These are phyloP conservation scores for Heterobasidion irregulare DNA, from an alignment of 1,284 basidiomycete genomes.

Conservation along the genomic window DNA sequence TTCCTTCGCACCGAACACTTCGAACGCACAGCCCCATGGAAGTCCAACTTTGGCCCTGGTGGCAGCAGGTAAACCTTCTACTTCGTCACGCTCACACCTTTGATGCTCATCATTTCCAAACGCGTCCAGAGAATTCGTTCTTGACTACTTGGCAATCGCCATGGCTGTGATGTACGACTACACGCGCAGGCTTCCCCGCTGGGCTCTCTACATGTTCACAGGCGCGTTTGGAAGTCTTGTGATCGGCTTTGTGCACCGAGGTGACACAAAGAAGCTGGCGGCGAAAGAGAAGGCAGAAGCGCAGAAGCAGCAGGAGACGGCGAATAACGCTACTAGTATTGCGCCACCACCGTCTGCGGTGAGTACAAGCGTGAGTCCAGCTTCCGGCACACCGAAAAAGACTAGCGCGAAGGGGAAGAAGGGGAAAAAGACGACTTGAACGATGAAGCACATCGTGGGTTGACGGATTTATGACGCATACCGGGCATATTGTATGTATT, in stretches of 20 bases:
- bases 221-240: conserved; percentile 51
- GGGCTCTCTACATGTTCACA: conserved; percentile 49
- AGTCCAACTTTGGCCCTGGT: conserved; percentile 55
- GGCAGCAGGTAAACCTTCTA: conserved; percentile 49
- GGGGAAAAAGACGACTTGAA: neutral
- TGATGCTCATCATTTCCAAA: neutral
- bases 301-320: neutral
- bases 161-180: conserved; percentile 44
- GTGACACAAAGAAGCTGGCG: conserved; percentile 6
- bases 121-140: conserved; percentile 49
- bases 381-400: neutral
- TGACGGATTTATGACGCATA: neutral
- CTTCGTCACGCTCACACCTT: neutral
- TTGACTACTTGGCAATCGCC: conserved; percentile 49
- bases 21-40: conserved; percentile 53
- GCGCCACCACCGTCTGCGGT: neutral
- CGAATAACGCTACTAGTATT: neutral
- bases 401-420: neutral
- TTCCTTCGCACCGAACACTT: conserved; percentile 58
- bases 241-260: conserved; percentile 45
- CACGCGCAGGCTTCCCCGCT: conserved; percentile 42
- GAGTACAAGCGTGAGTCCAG: neutral
- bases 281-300: neutral
- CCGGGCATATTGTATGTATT: neutral
- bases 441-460: neutral